Base-by-base conservation (phyloP, 495 filamentous ascomycete species). In the Hypoxylon perforatum region DNA sequence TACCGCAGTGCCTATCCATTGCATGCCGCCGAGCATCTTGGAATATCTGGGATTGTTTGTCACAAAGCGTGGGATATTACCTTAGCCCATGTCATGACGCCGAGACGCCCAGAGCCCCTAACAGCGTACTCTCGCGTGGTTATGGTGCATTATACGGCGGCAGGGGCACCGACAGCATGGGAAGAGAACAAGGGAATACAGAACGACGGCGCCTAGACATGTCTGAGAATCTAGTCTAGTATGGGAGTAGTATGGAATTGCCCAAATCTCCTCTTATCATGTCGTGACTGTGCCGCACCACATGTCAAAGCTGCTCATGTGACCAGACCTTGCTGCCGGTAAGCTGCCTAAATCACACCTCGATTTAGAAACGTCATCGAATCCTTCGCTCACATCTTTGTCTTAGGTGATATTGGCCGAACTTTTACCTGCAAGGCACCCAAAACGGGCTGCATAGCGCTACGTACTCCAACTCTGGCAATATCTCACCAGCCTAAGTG, bases 271-370 rank as follows among this genome's bases (percentile, higher is more conserved):
- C 56, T 14, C 17, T 53, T 22, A 48, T 57, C 42, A 45, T 47
- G 35, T 42, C 48, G 44, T 39, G 19, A 30, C 56, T 22, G 55
- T 61, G 66, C 66, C 48, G 36, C 45, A 48, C 45, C 55, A 47
- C 35, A 33, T 45, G 42, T 30, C 25, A n/a, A 41, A 11, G 17
- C n/a, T 57, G 57, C 52, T 69, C 66, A 69, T 69, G 66, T 69
- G 66, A 69, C 66, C 21, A 23, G 4, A 10, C 10, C 35, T 10
- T 46, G 50, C 66, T 69, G 66, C 63, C 49, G 61, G 60, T 65
- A 64, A 69, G 65, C 66, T 49, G 56, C 61, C 17, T 47, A 38
- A 61, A 69, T 65, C 66, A 69, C 61, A 69, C 57, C 50, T 61
- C 61, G 17, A 36, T 45, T 21, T 22, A 21, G 15, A 57, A 15